Conservation (phyloP, 768 basidiomycete species). For the Neoboletus brunneissimus region DNA sequence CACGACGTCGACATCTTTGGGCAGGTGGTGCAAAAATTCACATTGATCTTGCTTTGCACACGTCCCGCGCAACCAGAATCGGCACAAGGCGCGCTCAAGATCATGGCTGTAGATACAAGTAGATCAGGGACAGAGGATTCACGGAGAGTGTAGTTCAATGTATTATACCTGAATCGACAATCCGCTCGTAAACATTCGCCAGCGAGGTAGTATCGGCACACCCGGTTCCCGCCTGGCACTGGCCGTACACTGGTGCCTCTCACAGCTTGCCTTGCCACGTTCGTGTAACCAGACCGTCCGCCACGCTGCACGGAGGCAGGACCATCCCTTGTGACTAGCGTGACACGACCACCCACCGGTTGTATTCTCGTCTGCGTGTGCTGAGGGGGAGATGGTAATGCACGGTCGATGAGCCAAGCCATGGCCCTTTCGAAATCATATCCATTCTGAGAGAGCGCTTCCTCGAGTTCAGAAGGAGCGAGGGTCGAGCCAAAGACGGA, state of each 20-base stretch:
- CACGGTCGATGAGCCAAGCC: conserved; percentile 87
- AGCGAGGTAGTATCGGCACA: conserved; percentile 95
- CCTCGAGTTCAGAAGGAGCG: conserved; percentile 88
- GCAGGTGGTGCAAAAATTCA: conserved; percentile 93
- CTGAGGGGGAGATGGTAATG: conserved; percentile 45
- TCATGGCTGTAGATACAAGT: conserved; percentile 64
- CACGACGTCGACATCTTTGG: conserved; percentile 81
- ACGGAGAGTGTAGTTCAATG: not conserved
- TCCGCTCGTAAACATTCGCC: conserved; percentile 96
- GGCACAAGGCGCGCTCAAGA: conserved; percentile 88
- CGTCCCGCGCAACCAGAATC: conserved; percentile 97
- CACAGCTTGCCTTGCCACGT: conserved; percentile 16
- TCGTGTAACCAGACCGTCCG: conserved; percentile 40
- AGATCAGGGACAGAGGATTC: conserved; percentile 11
- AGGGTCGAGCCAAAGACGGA: conserved; percentile 92
- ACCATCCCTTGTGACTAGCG: conserved; percentile 59
- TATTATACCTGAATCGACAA: conserved; percentile 89
- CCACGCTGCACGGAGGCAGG: conserved; percentile 36
- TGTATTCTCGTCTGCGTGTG: conserved; percentile 47
- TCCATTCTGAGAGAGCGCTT: conserved; percentile 80
- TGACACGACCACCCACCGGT: conserved; percentile 64
- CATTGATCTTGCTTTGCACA: conserved; percentile 96
- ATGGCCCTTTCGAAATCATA: conserved; percentile 97
- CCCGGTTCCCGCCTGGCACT: conserved; percentile 56
- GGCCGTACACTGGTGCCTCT: conserved; percentile 33